Evolutionary conservation across 805 yeast genomes (phyloP).

Genomic region (Ogataea methylovora): DNA sequence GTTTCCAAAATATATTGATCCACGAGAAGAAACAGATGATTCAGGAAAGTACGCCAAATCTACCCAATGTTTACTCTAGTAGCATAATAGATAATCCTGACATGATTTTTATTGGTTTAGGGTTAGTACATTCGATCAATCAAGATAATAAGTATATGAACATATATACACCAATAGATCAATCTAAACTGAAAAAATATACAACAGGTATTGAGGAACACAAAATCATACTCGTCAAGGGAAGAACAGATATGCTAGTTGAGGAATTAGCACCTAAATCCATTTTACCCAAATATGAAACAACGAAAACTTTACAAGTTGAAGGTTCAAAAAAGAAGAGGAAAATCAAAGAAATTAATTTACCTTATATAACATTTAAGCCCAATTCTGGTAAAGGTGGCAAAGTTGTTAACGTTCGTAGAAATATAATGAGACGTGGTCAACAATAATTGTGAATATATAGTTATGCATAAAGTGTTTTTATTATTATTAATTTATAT

Average conservation of each 20-base stretch:
- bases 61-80: slow-evolving; percentile 9
- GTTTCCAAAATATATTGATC: too few relatives aligned
- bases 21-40: too few relatives aligned
- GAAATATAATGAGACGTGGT: slow-evolving; percentile 35
- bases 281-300: slow-evolving; percentile 1
- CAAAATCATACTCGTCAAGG: slow-evolving; percentile 42
- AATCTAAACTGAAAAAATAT: slow-evolving; percentile 6
- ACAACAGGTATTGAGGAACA: slow-evolving; percentile 15
- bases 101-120: slow-evolving; percentile 39
- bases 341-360: slow-evolving; percentile 5
- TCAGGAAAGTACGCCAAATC: too few relatives aligned
- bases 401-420: slow-evolving; percentile 39
- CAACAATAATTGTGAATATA: slow-evolving; percentile 2
- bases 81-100: slow-evolving; percentile 2
- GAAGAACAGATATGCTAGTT: slow-evolving; percentile 59
- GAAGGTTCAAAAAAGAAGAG: slow-evolving; percentile 1
- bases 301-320: not conserved
- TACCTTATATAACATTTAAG: slow-evolving; percentile 35
- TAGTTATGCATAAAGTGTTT: not conserved
- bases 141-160: slow-evolving; percentile 31
- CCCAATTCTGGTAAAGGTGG: slow-evolving; percentile 32
- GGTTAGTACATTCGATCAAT: slow-evolving; percentile 63
- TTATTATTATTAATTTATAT: not conserved
- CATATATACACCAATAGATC: slow-evolving; percentile 44
- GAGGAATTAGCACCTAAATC: slow-evolving; percentile 27